Evolutionary conservation across 192 early-diverging fungal species (phyloP).

Genomic region (Rhizophlyctis rosea): DNA sequence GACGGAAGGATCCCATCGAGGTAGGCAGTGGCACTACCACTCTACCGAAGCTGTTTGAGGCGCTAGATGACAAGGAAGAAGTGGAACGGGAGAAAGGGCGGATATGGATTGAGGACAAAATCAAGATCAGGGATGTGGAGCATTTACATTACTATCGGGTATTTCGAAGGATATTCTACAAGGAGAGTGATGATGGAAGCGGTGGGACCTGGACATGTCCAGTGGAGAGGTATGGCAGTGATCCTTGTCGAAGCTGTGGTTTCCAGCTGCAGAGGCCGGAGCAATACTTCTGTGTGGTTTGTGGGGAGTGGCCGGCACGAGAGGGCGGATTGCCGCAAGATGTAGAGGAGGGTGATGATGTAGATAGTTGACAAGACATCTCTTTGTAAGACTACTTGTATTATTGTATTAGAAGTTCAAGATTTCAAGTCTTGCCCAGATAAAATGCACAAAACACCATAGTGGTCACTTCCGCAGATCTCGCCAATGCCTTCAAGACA

Average conservation of each 20-base stretch:
- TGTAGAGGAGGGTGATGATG: constrained; percentile 16
- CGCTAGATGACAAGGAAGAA: constrained; percentile 5
- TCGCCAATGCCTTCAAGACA: too few species aligned
- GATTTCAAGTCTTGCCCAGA: too few species aligned
- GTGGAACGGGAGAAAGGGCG: constrained; percentile 27
- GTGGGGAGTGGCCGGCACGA: constrained; percentile 62
- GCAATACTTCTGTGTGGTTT: constrained; percentile 60
- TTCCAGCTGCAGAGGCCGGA: constrained; percentile 52
- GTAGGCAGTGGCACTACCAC: constrained; percentile 57
- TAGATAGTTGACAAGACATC: background rate
- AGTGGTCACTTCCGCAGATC: too few species aligned
- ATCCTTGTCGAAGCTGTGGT: constrained; percentile 61
- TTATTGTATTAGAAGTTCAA: too few species aligned
- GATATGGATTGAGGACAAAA: constrained; percentile 39
- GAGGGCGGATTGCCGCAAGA: constrained; percentile 19
- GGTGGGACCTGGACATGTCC: constrained; percentile 5
- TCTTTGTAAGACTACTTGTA: too few species aligned
- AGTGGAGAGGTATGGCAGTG: constrained; percentile 38
- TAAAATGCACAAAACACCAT: too few species aligned
- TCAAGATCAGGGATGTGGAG: constrained; percentile 62
- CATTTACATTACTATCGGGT: constrained; percentile 59
- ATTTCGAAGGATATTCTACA: constrained; percentile 43
- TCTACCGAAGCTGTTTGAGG: constrained; percentile 47
- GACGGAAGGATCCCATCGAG: constrained; percentile 69
- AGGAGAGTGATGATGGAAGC: constrained; percentile 10